phyloP scores from a whole-genome alignment of 2,329 filamentous ascomycete genomes.

The Diaporthe sp. region DNA sequence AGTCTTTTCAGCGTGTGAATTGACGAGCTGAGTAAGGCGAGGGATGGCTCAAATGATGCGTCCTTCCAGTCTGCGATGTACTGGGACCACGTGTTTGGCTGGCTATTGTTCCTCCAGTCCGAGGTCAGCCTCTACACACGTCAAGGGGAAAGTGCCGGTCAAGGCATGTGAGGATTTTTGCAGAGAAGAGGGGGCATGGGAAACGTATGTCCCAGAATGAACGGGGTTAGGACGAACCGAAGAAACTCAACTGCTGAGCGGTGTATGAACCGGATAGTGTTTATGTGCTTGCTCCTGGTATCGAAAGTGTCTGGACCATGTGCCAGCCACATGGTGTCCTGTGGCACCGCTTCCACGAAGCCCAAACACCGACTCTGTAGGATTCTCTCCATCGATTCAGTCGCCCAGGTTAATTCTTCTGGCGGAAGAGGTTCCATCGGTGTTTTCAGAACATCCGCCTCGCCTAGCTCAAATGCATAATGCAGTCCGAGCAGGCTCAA shows the following conservation, averaged over 20 bases:
- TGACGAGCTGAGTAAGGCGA: neutral
- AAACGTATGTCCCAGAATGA: neutral
- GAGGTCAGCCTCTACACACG: neutral
- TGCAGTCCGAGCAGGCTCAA: neutral
- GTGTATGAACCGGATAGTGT: neutral
- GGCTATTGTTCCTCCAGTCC: neutral
- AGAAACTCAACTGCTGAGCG: constrained; percentile 13
- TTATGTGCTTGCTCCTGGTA: neutral
- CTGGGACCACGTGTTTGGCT: neutral
- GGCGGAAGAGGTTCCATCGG: neutral
- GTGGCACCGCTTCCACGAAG: neutral
- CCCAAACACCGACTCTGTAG: neutral
- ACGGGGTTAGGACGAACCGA: neutral
- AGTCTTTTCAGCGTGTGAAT: constrained; percentile 10
- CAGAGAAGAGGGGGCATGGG: neutral
- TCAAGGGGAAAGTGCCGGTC: neutral
- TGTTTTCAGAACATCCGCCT: neutral
- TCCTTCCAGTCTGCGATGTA: neutral
- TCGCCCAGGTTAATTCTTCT: neutral
- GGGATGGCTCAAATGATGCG: neutral
- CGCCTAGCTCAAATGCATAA: neutral
- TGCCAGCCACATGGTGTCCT: neutral
- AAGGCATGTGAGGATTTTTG: too few relatives aligned
- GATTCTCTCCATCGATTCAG: neutral
- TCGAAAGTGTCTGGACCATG: constrained; percentile 2